Evolutionary conservation across 2,329 filamentous ascomycete species (phyloP).

Genomic region (Cordyceps farinosa): DNA sequence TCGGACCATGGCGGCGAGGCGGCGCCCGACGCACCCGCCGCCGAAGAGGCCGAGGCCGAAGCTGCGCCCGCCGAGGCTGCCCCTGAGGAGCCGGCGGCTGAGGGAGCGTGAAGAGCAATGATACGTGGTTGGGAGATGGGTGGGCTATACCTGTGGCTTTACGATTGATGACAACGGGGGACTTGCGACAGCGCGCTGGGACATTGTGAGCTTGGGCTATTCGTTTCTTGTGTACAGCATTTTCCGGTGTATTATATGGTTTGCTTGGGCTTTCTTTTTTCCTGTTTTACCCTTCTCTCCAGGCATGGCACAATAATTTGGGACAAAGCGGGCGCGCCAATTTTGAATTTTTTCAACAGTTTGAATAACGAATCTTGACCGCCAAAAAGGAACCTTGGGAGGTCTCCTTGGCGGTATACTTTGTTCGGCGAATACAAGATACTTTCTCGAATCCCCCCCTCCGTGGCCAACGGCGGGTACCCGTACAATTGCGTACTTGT

Average conservation of each 20-base stretch:
- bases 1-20: conserved; percentile 8
- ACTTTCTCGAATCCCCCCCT: neutral
- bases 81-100: too few relatives aligned
- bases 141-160: neutral
- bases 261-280: neutral
- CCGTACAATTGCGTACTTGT: neutral
- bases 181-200: neutral
- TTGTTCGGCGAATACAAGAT: neutral
- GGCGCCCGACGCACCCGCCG: neutral
- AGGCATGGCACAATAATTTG: neutral
- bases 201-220: neutral
- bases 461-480: neutral
- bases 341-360: neutral
- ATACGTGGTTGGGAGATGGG: neutral
- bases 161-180: neutral
- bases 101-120: neutral
- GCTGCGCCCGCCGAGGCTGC: neutral
- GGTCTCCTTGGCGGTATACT: neutral
- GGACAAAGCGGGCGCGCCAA: neutral
- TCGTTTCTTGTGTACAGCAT: conserved; percentile 9
- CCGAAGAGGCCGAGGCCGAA: neutral
- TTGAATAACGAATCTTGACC: neutral
- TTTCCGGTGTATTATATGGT: conserved; percentile 7
- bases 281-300: neutral
- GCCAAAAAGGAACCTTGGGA: neutral